phyloP scores from a whole-genome alignment of 78 protist species.

The Guillardia theta region DNA sequence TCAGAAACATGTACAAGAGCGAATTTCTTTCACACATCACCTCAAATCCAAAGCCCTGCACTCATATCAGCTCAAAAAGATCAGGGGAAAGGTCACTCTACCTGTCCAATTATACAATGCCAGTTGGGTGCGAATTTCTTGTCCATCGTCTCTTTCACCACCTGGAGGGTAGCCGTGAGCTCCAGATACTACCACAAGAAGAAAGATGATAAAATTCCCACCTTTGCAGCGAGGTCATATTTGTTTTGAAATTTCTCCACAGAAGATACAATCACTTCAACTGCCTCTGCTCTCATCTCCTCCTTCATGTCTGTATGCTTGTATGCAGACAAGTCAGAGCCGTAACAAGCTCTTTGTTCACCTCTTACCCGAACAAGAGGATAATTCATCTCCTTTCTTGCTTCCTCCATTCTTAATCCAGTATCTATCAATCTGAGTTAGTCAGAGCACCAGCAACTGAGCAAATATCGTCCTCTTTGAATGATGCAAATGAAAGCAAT shows the following conservation, averaged over 20 bases:
- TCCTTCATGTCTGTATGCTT: conserved; percentile 34
- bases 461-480: not conserved
- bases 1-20: not conserved
- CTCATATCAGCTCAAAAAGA: not conserved
- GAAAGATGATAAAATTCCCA: too few species aligned
- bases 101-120: conserved; percentile 4
- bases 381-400: not conserved
- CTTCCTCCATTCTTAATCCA: not conserved
- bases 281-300: conserved; percentile 6
- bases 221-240: not conserved
- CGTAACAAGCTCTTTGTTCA: not conserved
- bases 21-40: not conserved
- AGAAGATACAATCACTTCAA: not conserved
- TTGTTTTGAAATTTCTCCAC: conserved; percentile 12
- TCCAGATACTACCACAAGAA: too few species aligned
- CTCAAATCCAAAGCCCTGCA: conserved; percentile 30
- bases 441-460: not conserved
- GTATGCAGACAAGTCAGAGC: not conserved
- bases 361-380: not conserved
- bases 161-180: too few species aligned
- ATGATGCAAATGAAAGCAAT: not conserved
- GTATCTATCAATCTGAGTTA: not conserved
- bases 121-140: conserved; percentile 28
- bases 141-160: conserved; percentile 27
- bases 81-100: not conserved